Evolutionary conservation across 768 basidiomycete genomes (phyloP), one percentile per base, ranked within the genome.

Genomic region (Termitomyces sp.): DNA sequence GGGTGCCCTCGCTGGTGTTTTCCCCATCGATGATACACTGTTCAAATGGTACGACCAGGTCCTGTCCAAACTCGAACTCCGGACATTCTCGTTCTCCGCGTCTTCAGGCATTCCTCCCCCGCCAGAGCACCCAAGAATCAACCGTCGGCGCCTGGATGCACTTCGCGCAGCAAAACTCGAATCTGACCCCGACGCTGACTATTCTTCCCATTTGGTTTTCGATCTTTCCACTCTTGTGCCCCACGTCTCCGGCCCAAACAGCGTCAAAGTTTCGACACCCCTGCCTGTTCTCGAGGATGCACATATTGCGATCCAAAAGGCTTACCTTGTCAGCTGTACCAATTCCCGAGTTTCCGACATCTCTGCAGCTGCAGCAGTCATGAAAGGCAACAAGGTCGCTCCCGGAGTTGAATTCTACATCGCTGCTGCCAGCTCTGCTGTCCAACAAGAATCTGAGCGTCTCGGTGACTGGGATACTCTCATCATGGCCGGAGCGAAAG

Each of bases 261-360:
- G 92, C 65, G 96, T 98, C 71, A 99, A 99, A 72, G 72, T 98
- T 49, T 91, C 95, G n/a, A 98, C 87, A 0, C 91, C 97, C 0
- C 83, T 99, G 0, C 91, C 96, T 0, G 78, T 80, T n/a, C 83
- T 99, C 13, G 87, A 89, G 65, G 76, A 83, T 33, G 75, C 80
- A 26, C 82, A 79, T 34, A 89, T 98, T 65, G 75, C 82, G 27
- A 97, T 99, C 68, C 83, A 99, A 65, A 99, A 99, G 72, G 97
- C 97, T 0, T 99, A 99, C 74, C 91, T 99, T 56, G 93, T 99
- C 58, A 94, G 91, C 64, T 99, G 97, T 72, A 98, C 97, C 57
- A 99, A 99, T 74, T 94, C 96, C 1, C 89, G 97, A 40, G 91
- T 89, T 3, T 97, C 95, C 0, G 97, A 99, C 64, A 88, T 99